Evolutionary conservation across 495 filamentous ascomycete genomes (phyloP), one percentile per base, ranked within the genome.

Genomic region (Trichoderma reesei): DNA sequence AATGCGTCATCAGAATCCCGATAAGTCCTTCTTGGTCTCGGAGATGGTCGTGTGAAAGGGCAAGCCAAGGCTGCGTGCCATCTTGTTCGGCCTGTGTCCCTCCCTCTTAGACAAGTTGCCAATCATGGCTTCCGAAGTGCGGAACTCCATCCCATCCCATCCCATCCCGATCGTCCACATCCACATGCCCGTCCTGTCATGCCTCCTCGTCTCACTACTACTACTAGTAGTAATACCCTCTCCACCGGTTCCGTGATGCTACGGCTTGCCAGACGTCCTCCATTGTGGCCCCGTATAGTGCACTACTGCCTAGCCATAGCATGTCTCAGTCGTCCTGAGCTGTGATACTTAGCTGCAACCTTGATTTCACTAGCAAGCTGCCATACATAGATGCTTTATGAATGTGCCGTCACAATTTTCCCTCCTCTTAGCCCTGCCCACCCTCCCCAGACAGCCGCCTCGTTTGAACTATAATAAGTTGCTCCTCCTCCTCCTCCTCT

Each of bases 1-100:
- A 56, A 56, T 56, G 51, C 51, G 51, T 56, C 51, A 56, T 56
- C 51, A 56, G 51, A 56, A 56, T 44, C n/a, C 16, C 20, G 51
- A 56, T 56, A 56, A 56, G 51, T 56, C 26, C 26, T 26, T 26
- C 26, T 26, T 26, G 26, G 26, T 26, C 26, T 26, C 26, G 26
- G 26, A 26, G 26, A 26, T 26, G 26, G 26, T 26, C 26, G 26
- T 26, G 26, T 26, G 26, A 26, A 26, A 26, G 26, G 26, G 0
- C 0, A 26, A 26, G 26, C 1, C 0, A 26, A 26, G 26, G 26
- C 26, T 26, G 26, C 26, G 26, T 26, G 26, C 26, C 26, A 26
- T 33, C 51, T 26, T 48, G 41, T 13, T 44, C n/a, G 26, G 26
- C 26, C 1, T 26, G 26, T 26, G 26, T 26, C 26, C 26, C 26